Conservation (phyloP, 768 basidiomycete genomes). For the Auriscalpium orientale region DNA sequence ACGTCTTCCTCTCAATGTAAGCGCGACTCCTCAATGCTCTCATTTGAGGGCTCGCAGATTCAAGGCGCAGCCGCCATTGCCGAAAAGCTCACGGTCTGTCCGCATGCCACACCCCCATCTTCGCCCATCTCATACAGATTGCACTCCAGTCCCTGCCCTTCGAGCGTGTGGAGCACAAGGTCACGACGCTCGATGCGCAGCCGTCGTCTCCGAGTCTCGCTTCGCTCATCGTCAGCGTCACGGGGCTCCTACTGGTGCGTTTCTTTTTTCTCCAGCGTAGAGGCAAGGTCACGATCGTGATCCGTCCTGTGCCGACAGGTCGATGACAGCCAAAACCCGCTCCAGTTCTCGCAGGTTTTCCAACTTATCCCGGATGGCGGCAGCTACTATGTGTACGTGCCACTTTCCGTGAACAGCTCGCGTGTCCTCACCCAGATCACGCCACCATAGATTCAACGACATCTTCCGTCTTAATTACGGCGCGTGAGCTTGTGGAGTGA, state of each 20-base stretch:
- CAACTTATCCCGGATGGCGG: slow-evolving; percentile 72
- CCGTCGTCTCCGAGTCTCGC: slow-evolving; percentile 57
- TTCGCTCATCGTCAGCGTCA: slow-evolving; percentile 75
- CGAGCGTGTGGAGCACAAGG: slow-evolving; percentile 68
- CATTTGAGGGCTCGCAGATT: slow-evolving; percentile 62
- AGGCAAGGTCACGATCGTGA: not conserved
- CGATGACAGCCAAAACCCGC: slow-evolving; percentile 70
- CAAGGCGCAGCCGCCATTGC: slow-evolving; percentile 49
- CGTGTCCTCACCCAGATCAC: slow-evolving; percentile 5
- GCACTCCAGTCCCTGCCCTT: slow-evolving; percentile 59
- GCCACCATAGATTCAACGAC: slow-evolving; percentile 59
- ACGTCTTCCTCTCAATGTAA: slow-evolving; percentile 25
- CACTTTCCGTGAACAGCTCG: not conserved
- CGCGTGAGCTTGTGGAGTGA: slow-evolving; percentile 17
- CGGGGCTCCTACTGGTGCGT: slow-evolving; percentile 73
- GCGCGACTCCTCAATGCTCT: slow-evolving; percentile 79
- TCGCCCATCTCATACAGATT: not conserved
- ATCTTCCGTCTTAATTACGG: slow-evolving; percentile 88
- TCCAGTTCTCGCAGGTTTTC: slow-evolving; percentile 91
- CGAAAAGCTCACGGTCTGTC: slow-evolving; percentile 65
- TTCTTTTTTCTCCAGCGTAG: not conserved
- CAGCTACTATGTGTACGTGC: slow-evolving; percentile 79
- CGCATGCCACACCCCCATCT: not conserved
- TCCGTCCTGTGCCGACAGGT: slow-evolving; percentile 39
- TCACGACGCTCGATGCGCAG: slow-evolving; percentile 82